Percentiles rank a stretch among this genome's conserved stretches.
Conservation (phyloP, 179 eudicot genomes). For the Drosera spatulata region DNA sequence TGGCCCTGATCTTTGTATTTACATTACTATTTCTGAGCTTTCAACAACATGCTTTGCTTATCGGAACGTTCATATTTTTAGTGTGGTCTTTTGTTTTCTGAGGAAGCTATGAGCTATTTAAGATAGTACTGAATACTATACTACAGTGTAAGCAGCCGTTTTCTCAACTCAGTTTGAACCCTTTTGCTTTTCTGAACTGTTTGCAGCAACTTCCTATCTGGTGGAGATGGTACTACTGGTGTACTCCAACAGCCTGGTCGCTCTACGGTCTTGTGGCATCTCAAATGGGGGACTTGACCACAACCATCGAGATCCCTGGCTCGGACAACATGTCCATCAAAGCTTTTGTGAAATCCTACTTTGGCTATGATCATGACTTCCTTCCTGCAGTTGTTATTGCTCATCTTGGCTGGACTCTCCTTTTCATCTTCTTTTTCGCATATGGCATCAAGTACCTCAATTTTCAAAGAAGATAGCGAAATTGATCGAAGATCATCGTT, state of each 20-base stretch:
- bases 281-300: constrained; percentile 51
- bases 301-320: constrained; percentile 37
- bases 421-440: constrained; percentile 57
- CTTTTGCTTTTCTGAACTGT: neutral
- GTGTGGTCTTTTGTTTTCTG: no score
- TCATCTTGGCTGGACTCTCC: constrained; percentile 53
- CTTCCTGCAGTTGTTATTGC: constrained; percentile 46
- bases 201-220: constrained; percentile 80
- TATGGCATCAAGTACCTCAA: constrained; percentile 65
- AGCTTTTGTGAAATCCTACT: constrained; percentile 21
- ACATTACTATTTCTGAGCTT: neutral
- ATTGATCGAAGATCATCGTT: no score
- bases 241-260: constrained; percentile 75
- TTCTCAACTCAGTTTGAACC: neutral
- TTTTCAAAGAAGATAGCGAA: constrained; percentile 51
- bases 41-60: neutral
- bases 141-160: no score
- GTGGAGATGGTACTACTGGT: constrained; percentile 99
- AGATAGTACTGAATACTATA: no score
- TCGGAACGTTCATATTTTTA: neutral
- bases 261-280: constrained; percentile 68
- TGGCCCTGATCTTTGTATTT: neutral
- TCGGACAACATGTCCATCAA: constrained; percentile 21
- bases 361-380: constrained; percentile 58
- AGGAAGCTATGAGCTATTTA: no score